Conservation (phyloP, 257 asterid genomes). For the Euphrasia confusa region DNA sequence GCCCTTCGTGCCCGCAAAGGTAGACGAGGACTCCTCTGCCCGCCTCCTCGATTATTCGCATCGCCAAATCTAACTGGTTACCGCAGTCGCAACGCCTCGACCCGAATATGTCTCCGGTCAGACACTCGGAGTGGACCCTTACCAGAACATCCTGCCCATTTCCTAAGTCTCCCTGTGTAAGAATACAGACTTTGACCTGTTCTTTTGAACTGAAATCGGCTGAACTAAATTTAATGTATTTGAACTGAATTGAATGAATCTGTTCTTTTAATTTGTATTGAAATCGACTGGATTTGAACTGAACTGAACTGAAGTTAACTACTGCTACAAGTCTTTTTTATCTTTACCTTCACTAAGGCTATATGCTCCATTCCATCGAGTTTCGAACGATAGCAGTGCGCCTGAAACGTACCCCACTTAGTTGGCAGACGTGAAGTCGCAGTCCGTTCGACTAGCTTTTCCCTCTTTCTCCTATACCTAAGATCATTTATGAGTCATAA, state of each 20-base stretch:
- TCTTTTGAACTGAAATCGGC: too few species aligned
- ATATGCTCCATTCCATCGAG: conserved; percentile 76
- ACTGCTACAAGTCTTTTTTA: not conserved
- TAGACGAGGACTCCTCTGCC: conserved; percentile 72
- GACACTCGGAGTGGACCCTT: conserved; percentile 85
- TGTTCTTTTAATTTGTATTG: too few species aligned
- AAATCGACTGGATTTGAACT: too few species aligned
- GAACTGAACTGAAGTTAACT: not conserved
- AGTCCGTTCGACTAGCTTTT: conserved; percentile 61
- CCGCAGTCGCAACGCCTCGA: conserved; percentile 83
- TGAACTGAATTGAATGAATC: too few species aligned
- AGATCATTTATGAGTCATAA: not conserved
- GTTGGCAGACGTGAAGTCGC: conserved; percentile 64
- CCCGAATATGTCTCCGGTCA: conserved; percentile 83
- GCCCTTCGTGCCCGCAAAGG: conserved; percentile 81
- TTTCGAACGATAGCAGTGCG: conserved; percentile 63
- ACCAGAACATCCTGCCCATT: conserved; percentile 76
- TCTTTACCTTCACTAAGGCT: conserved; percentile 56
- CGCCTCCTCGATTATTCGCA: conserved; percentile 67
- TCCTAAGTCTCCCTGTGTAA: conserved; percentile 49
- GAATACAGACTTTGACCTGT: too few species aligned
- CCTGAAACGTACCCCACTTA: conserved; percentile 73
- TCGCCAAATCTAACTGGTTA: conserved; percentile 69
- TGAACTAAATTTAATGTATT: too few species aligned
- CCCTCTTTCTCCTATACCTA: conserved; percentile 81